Evolutionary conservation across 2,329 filamentous ascomycete species (phyloP), one percentile per base, ranked within the genome.

Genomic region (Nannizziopsis barbatae): DNA sequence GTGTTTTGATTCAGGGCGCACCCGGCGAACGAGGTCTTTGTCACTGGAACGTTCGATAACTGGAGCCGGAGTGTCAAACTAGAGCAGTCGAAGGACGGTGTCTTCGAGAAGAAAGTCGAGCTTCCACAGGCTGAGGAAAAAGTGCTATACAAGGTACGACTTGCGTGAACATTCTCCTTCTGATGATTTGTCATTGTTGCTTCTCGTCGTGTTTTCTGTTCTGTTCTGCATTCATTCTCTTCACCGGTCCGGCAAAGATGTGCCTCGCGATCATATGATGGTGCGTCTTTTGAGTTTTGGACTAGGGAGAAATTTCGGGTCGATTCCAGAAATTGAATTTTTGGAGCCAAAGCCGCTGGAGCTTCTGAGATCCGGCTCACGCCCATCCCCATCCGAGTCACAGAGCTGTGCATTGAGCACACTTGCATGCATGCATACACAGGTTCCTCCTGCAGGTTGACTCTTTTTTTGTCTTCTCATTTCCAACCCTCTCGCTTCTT

Each of bases 31-130:
- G 84, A 93, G 64, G 90, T 96, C 66, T 90, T 84, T 68, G 92
- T 96, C 59, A 96, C 90, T 36, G 92, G 92, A 64, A 90, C 86
- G 54, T 96, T 96, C 65, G 90, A 96, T 70, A 77, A 86, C 71
- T 98, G 92, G 92, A 76, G 77, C 57, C 90, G 92, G 75, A 87
- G 80, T 49, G 79, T 90, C 65, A 79, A 84, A 72, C 77, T 98
- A 50, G 81, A 88, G 42, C 87, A 86, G 71, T 75, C 80, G 36
- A 84, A 77, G 62, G 73, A 80, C 42, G 65, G 66, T 55, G 64
- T 66, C 55, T 94, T 93, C 67, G 75, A 84, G 68, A 95, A 95
- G 74, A 79, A 79, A 31, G 87, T 98, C 52, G 72, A 78, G 46
- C 74, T 96, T 31, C 73, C 83, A 43, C 72, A 78, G 48, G 70